A percentile compares a stretch with the other conserved stretches of the same genome.
Evolutionary conservation across 805 yeast species (phyloP).

Genomic region (Isabelozyma gotoi): DNA sequence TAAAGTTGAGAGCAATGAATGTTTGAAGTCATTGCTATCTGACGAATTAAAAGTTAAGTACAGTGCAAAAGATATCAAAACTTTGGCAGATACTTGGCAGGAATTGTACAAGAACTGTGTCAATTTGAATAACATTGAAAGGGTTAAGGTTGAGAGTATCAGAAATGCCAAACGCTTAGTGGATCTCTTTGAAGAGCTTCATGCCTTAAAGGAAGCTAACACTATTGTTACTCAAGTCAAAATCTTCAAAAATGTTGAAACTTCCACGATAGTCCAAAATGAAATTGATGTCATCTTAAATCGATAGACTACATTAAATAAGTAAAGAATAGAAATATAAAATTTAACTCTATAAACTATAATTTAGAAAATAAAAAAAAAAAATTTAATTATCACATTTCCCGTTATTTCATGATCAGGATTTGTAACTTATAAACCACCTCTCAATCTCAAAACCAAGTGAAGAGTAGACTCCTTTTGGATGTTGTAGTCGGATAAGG

Average conservation of each 20-base stretch:
- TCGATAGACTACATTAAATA: conserved; percentile 7
- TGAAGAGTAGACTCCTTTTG: conserved; percentile 96
- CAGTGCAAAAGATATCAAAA: conserved; percentile 6
- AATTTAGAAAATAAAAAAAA: too few relatives aligned
- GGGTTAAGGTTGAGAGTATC: conserved; percentile 53
- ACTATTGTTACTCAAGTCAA: conserved; percentile 12
- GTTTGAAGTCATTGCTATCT: conserved; percentile 22
- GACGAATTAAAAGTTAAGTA: conserved; percentile 3
- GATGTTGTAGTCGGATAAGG: conserved; percentile 94
- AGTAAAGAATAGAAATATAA: neutral
- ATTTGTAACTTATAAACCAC: conserved; percentile 70
- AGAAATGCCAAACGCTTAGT: conserved; percentile 25
- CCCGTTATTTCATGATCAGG: too few relatives aligned
- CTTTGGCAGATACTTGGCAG: conserved; percentile 25
- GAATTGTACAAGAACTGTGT: conserved; percentile 27
- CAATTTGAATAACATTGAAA: conserved; percentile 49
- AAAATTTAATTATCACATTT: neutral
- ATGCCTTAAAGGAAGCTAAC: conserved; percentile 10
- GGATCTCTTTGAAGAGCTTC: conserved; percentile 12
- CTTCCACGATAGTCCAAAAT: conserved; percentile 47
- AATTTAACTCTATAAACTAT: neutral
- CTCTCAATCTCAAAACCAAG: conserved; percentile 95
- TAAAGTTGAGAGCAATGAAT: conserved; percentile 46
- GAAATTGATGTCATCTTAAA: conserved; percentile 17
- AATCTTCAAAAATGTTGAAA: conserved; percentile 27